Conservation (phyloP, 1,284 basidiomycete genomes). For the Leccinum laetum region DNA sequence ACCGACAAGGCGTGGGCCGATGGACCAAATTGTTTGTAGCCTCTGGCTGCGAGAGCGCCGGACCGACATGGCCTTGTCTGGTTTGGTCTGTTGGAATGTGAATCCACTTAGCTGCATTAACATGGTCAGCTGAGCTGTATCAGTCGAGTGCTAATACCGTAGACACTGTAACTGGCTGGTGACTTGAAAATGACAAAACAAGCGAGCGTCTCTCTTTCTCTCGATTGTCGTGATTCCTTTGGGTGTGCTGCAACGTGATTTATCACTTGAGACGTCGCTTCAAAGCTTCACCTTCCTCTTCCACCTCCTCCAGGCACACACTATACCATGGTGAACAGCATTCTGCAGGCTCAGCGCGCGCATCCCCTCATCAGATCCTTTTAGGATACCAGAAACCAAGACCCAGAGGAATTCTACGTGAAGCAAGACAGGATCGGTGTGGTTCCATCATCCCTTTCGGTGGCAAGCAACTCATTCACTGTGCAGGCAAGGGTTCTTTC, state of each 20-base stretch:
- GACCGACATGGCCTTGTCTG: neutral
- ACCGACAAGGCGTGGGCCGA: no score
- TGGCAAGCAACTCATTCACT: slow-evolving; percentile 15
- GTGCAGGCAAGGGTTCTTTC: slow-evolving; percentile 90
- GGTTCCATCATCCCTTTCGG: slow-evolving; percentile 28
- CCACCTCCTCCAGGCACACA: slow-evolving; percentile 2
- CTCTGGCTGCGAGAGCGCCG: no score
- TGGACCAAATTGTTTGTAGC: no score
- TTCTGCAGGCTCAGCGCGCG: neutral
- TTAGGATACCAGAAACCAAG: slow-evolving; percentile 70
- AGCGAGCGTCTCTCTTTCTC: slow-evolving; percentile 16
- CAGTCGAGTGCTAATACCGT: no score
- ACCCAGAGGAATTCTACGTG: slow-evolving; percentile 95
- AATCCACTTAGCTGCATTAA: no score
- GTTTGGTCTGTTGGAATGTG: no score
- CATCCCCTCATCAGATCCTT: slow-evolving; percentile 11
- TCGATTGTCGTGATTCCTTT: slow-evolving; percentile 9
- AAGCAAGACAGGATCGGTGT: slow-evolving; percentile 95
- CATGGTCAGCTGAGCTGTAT: no score
- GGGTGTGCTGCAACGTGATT: neutral
- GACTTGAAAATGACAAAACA: slow-evolving; percentile 33
- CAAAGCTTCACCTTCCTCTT: neutral
- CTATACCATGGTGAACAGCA: slow-evolving; percentile 22
- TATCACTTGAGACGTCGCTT: slow-evolving; percentile 12
- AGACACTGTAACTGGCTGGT: slow-evolving; percentile 20